These are phyloP conservation scores for Gigaspora rosea DNA, from an alignment of 192 early-diverging fungal species.

Conservation along the genomic window DNA sequence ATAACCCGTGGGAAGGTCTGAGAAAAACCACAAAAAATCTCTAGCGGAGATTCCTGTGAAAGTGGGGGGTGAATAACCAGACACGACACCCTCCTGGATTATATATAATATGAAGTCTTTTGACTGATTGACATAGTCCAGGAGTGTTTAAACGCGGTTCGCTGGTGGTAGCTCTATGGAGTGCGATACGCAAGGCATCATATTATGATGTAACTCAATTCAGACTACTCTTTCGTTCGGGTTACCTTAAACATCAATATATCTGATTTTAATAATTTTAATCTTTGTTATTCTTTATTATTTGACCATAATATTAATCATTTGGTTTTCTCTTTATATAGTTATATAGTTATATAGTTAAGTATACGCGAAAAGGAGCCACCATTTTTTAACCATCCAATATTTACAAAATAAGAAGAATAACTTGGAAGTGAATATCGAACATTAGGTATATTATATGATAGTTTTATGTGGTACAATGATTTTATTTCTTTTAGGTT, in stretches of 20 bases:
- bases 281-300: no score
- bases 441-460: no score
- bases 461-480: no score
- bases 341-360: no score
- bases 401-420: no score
- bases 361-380: no score
- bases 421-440: no score
- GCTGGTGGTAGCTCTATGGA: slow-evolving; percentile 38
- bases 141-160: slow-evolving; percentile 33
- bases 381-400: no score
- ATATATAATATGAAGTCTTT: slow-evolving; percentile 24
- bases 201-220: slow-evolving; percentile 39
- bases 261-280: neutral
- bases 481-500: no score
- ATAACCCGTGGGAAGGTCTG: slow-evolving; percentile 42
- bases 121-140: slow-evolving; percentile 8
- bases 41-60: slow-evolving; percentile 28
- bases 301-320: no score
- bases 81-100: slow-evolving; percentile 29
- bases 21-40: slow-evolving; percentile 37
- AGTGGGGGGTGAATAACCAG: slow-evolving; percentile 31
- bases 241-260: neutral
- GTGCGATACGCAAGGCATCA: slow-evolving; percentile 41
- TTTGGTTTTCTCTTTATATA: no score
- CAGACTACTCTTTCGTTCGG: slow-evolving; percentile 43